phyloP scores from a whole-genome alignment of 345 rosid genomes.

The Bruguiera gymnorhiza region DNA sequence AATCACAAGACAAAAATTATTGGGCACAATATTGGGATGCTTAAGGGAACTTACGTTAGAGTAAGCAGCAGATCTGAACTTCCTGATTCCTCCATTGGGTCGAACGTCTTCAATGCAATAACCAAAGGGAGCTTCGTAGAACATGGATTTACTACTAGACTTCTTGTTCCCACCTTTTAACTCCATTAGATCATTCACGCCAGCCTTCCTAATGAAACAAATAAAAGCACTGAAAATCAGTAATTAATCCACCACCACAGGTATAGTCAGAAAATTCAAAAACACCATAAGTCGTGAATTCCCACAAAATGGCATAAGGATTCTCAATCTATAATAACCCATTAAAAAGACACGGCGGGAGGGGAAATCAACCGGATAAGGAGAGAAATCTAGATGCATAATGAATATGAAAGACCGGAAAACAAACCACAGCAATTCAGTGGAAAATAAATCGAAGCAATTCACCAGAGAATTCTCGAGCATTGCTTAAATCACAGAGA shows the following conservation, averaged over 20 bases:
- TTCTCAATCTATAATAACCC: no score
- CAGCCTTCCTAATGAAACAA: background rate
- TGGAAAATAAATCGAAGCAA: no score
- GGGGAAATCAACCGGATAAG: no score
- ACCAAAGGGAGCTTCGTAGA: slow-evolving; percentile 91
- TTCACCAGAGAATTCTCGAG: no score
- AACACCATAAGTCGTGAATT: background rate
- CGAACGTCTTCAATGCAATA: slow-evolving; percentile 91
- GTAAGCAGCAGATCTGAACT: slow-evolving; percentile 90
- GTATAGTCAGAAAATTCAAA: background rate
- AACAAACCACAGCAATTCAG: no score
- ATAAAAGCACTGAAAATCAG: background rate
- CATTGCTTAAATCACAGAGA: no score
- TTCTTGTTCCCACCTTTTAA: slow-evolving; percentile 78
- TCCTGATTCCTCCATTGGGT: slow-evolving; percentile 87
- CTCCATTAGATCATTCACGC: slow-evolving; percentile 79
- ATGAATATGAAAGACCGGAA: no score
- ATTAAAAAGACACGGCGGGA: no score
- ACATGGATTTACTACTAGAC: slow-evolving; percentile 55
- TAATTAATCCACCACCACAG: background rate
- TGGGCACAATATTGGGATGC: background rate
- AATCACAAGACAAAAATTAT: background rate
- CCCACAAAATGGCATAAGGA: no score
- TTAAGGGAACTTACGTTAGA: slow-evolving; percentile 56
- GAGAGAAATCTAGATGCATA: no score